Base-by-base conservation (phyloP, 2,329 filamentous ascomycete genomes). In the Knufia petricola region DNA sequence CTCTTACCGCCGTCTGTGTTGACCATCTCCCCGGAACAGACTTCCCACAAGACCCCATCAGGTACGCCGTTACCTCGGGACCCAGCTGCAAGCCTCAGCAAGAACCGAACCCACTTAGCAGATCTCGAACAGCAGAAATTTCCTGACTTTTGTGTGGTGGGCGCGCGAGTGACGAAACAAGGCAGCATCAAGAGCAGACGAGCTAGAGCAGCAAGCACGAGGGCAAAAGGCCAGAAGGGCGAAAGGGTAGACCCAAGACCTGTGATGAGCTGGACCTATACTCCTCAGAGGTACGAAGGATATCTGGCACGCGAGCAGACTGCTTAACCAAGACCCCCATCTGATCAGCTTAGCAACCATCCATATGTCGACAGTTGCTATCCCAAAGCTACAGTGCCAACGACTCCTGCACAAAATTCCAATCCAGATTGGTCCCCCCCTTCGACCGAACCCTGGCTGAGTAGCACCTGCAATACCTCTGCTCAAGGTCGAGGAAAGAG, bases 361-460 rank as follows among this genome's bases (percentile, higher is more conserved):
- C 44, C 44, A 39, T 47, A 47, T 47, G 44, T 47, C 44, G 44
- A 47, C 13, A 19, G 13, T 20, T 19, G 30, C 32, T 32, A 47
- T 17, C 26, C 17, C n/a, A 7, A 30, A 47, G 44, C 44, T 34
- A 10, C 44, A 32, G 24, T 47, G 32, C 44, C 44, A 38, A 26
- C 44, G 24, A 47, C 44, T 15, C 44, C 44, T 38, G 44, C 44
- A 19, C 44, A 47, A 20, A 38, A 38, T 47, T 31, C 17, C n/a
- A 28, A 3, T 39, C 21, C n/a, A 12, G n/a, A 38, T 34, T 47
- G 44, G 44, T 21, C 44, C 2, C 38, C 44, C 23, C 44, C 44
- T 15, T 38, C 44, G 19, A 47, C 44, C 39, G 24, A 47, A 47
- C 24, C 44, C 44, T 21, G 44, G 44, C 32, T 47, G 44, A 47